Percentiles rank a stretch among this genome's conserved stretches.
Conservation (phyloP, 257 asterid species). For the Jacaranda mimosifolia region DNA sequence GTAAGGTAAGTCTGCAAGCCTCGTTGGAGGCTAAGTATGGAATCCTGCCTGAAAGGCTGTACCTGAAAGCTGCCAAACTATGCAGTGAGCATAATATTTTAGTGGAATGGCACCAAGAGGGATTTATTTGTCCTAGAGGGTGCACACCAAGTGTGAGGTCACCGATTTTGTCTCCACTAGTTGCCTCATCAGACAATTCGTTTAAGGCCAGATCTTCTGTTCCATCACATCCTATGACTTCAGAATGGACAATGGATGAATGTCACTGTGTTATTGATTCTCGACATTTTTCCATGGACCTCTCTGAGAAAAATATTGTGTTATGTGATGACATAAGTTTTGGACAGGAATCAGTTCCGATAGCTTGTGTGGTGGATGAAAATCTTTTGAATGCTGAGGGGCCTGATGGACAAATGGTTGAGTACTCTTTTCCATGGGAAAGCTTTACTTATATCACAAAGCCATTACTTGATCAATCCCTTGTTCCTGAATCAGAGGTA, state of each 20-base stretch:
- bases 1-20: conserved; percentile 74
- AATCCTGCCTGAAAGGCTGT: conserved; percentile 71
- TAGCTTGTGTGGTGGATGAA: conserved; percentile 95
- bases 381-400: conserved; percentile 89
- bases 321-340: conserved; percentile 95
- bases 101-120: conserved; percentile 88
- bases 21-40: conserved; percentile 76
- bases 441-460: conserved; percentile 84
- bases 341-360: conserved; percentile 85
- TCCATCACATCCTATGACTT: conserved; percentile 42
- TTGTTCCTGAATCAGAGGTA: conserved; percentile 79
- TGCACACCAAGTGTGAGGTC: conserved; percentile 52
- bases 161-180: conserved; percentile 53
- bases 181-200: conserved; percentile 48
- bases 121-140: conserved; percentile 81
- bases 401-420: conserved; percentile 71
- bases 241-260: conserved; percentile 91
- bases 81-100: conserved; percentile 89
- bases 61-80: conserved; percentile 88
- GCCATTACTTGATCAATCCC: conserved; percentile 73
- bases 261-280: conserved; percentile 89
- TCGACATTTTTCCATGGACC: conserved; percentile 77
- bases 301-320: conserved; percentile 76
- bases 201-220: conserved; percentile 46
- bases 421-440: conserved; percentile 91